A percentile compares a stretch with the other conserved stretches of the same genome.
Conservation (phyloP, 306 rosid genomes). For the Quercus rubra region DNA sequence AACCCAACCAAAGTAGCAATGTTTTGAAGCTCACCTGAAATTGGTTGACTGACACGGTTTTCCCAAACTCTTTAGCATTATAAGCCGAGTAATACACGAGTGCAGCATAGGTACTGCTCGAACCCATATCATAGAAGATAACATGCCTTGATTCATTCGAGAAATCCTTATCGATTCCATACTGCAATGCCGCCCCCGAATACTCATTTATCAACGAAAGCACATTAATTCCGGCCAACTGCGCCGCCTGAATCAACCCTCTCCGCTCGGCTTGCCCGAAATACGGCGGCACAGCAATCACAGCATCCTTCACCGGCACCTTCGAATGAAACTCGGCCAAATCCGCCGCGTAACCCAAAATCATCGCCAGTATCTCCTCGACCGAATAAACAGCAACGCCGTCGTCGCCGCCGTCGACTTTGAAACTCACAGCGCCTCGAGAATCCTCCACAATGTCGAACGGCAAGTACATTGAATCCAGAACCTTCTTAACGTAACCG, state of each 20-base stretch:
- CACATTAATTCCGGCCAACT: constrained; percentile 78
- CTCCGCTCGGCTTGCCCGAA: constrained; percentile 90
- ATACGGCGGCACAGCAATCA: constrained; percentile 87
- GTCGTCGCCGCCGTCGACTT: constrained; percentile 38
- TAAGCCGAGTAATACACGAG: constrained; percentile 83
- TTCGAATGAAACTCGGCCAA: constrained; percentile 90
- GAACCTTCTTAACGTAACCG: constrained; percentile 31
- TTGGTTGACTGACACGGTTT: constrained; percentile 74
- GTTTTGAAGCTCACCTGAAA: constrained; percentile 60
- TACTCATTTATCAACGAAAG: constrained; percentile 85
- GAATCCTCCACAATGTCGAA: constrained; percentile 60
- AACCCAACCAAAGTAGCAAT: background rate
- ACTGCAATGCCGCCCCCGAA: constrained; percentile 96
- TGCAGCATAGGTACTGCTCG: constrained; percentile 86
- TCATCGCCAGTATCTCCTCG: constrained; percentile 86
- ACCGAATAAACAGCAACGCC: constrained; percentile 45
- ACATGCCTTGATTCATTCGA: constrained; percentile 80
- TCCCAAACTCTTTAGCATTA: constrained; percentile 75
- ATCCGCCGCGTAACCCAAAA: constrained; percentile 57
- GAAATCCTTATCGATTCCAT: constrained; percentile 95
- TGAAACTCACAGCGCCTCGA: constrained; percentile 57
- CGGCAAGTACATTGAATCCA: constrained; percentile 75
- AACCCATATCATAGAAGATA: constrained; percentile 92
- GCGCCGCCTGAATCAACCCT: constrained; percentile 77
- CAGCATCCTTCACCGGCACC: constrained; percentile 72